Conservation (phyloP, 2,329 filamentous ascomycete species). For the Phaeosphaeriaceae sp. region DNA sequence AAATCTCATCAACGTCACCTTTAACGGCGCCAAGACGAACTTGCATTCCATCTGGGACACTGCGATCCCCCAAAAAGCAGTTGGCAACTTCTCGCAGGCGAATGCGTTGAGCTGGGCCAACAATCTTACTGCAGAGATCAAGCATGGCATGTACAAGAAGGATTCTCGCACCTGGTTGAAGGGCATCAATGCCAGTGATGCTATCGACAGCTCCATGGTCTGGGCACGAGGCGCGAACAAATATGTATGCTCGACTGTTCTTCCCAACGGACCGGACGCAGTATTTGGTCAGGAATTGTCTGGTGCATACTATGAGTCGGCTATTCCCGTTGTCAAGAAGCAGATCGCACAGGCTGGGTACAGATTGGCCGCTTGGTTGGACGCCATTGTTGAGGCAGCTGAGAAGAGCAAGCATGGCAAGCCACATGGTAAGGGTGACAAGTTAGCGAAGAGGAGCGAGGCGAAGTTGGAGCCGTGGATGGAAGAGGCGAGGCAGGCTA, state of each 20-base stretch:
- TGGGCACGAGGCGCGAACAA: conserved; percentile 55
- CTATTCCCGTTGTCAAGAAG: conserved; percentile 49
- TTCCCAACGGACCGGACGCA: conserved; percentile 47
- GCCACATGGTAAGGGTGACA: conserved; percentile 14
- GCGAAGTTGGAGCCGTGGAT: conserved; percentile 35
- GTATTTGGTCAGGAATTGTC: conserved; percentile 49
- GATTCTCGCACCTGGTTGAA: conserved; percentile 44
- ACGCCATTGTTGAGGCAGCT: conserved; percentile 32
- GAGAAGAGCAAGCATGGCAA: conserved; percentile 14
- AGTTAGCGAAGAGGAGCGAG: conserved; percentile 18
- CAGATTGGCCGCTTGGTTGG: conserved; percentile 41
- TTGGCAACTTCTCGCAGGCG: conserved; percentile 47
- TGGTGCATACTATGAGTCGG: conserved; percentile 44
- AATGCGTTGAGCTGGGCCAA: conserved; percentile 50
- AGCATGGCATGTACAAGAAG: conserved; percentile 47
- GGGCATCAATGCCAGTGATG: conserved; percentile 46
- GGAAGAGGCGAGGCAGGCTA: conserved; percentile 32
- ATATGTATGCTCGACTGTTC: conserved; percentile 52
- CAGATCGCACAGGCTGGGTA: conserved; percentile 54
- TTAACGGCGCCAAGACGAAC: conserved; percentile 50
- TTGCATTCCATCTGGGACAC: conserved; percentile 56
- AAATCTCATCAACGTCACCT: conserved; percentile 54
- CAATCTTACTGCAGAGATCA: conserved; percentile 47
- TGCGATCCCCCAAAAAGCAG: conserved; percentile 52
- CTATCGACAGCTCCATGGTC: conserved; percentile 44